Conservation (phyloP, 2,329 filamentous ascomycete genomes). For the Dactylonectria estremocensis region DNA sequence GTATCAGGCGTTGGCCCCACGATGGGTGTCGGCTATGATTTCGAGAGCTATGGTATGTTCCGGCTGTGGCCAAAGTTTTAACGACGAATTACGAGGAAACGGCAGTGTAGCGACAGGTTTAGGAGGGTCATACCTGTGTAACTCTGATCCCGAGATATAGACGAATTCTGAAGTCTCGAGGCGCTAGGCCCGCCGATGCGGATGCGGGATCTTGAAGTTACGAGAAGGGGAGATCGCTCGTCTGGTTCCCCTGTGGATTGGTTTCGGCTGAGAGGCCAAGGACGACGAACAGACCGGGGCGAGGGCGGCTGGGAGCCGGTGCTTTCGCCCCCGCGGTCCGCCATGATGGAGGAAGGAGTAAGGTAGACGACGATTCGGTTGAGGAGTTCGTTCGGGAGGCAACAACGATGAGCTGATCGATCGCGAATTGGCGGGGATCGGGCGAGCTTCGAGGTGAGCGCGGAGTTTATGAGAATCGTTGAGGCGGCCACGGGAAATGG, state of each 20-base stretch:
- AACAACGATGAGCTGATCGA: not conserved
- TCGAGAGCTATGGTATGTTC: conserved; percentile 56
- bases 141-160: conserved; percentile 60
- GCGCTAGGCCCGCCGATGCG: conserved; percentile 55
- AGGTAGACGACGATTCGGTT: not conserved
- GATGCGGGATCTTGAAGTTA: conserved; percentile 58
- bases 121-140: conserved; percentile 54
- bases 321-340: conserved; percentile 47
- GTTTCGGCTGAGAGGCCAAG: conserved; percentile 44
- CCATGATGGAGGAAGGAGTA: conserved; percentile 45
- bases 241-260: conserved; percentile 54
- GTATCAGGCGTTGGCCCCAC: conserved; percentile 73
- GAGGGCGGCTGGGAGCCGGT: conserved; percentile 53
- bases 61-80: conserved; percentile 45
- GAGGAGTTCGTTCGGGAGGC: not conserved
- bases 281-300: conserved; percentile 51
- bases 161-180: conserved; percentile 43
- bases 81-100: conserved; percentile 6
- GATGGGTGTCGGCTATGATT: conserved; percentile 73
- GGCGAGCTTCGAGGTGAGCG: not conserved
- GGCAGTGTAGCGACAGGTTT: not conserved
- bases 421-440: not conserved
- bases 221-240: conserved; percentile 62
- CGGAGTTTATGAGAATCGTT: not conserved
- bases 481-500: not conserved